phyloP scores from a whole-genome alignment of 768 basidiomycete genomes.

The Termitomyces sp. region DNA sequence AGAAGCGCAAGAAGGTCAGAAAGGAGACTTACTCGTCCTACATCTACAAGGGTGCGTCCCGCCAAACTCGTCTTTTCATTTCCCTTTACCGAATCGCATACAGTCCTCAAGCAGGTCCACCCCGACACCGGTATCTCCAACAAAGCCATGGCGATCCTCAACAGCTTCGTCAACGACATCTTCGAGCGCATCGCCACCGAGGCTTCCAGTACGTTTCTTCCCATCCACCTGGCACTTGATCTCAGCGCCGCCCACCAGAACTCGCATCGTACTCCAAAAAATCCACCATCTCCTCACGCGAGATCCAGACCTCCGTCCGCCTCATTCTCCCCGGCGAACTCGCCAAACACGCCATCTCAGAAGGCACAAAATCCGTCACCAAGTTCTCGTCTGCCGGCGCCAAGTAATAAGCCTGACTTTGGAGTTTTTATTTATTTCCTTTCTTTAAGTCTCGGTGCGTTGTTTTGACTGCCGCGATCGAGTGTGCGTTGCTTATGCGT shows the following conservation, averaged over 20 bases:
- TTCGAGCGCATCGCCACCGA: conserved; percentile 90
- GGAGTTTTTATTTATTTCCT: background rate
- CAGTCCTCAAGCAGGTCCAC: conserved; percentile 95
- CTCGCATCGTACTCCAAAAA: conserved; percentile 98
- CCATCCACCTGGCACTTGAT: background rate
- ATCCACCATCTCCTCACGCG: conserved; percentile 96
- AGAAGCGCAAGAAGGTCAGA: conserved; percentile 81
- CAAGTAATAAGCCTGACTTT: conserved; percentile 29
- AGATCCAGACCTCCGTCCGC: conserved; percentile 95
- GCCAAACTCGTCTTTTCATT: background rate
- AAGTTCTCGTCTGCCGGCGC: conserved; percentile 58
- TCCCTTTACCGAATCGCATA: background rate
- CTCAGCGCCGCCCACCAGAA: conserved; percentile 40
- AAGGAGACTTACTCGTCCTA: conserved; percentile 94
- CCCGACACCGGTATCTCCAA: conserved; percentile 99
- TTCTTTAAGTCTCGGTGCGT: conserved; percentile 7
- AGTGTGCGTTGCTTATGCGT: background rate
- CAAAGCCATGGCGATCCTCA: conserved; percentile 91
- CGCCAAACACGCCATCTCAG: conserved; percentile 97
- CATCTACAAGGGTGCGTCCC: conserved; percentile 77
- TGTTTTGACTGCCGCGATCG: too few species aligned
- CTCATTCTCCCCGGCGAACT: conserved; percentile 96
- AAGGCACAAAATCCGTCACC: conserved; percentile 65
- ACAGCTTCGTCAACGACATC: conserved; percentile 92
- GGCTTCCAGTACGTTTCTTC: conserved; percentile 63